Conservation (phyloP, 257 asterid genomes). For the Marsdenia floribunda region DNA sequence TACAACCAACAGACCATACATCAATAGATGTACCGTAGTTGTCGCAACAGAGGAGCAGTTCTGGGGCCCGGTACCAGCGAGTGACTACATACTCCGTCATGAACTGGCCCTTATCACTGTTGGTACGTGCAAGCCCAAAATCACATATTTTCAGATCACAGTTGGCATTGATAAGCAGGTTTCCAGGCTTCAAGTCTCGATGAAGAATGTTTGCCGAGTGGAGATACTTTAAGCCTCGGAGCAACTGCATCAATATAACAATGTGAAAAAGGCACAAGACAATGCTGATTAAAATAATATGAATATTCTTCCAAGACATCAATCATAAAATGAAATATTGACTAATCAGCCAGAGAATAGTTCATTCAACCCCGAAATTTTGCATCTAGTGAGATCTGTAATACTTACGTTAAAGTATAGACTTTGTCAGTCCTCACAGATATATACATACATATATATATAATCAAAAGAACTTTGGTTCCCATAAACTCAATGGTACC, state of each 20-base stretch:
- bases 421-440: neutral
- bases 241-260: conserved; percentile 12
- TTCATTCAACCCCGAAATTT: neutral
- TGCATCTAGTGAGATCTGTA: neutral
- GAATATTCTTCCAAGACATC: neutral
- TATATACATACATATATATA: neutral
- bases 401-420: neutral
- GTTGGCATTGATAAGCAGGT: conserved; percentile 26
- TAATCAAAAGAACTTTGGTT: neutral
- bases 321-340: neutral
- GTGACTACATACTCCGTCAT: conserved; percentile 29
- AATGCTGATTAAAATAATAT: neutral
- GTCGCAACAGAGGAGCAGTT: conserved; percentile 27
- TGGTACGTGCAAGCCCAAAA: conserved; percentile 27
- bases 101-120: conserved; percentile 27
- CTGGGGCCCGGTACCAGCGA: conserved; percentile 29
- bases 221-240: conserved; percentile 29
- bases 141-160: conserved; percentile 27
- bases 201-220: conserved; percentile 26
- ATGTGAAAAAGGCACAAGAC: neutral
- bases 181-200: conserved; percentile 27
- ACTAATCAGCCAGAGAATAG: neutral
- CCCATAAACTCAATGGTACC: neutral
- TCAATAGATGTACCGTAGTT: conserved; percentile 27
- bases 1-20: conserved; percentile 30